phyloP scores from a whole-genome alignment of 352 stramenopile genomes.

The Globisporangium middletonii region DNA sequence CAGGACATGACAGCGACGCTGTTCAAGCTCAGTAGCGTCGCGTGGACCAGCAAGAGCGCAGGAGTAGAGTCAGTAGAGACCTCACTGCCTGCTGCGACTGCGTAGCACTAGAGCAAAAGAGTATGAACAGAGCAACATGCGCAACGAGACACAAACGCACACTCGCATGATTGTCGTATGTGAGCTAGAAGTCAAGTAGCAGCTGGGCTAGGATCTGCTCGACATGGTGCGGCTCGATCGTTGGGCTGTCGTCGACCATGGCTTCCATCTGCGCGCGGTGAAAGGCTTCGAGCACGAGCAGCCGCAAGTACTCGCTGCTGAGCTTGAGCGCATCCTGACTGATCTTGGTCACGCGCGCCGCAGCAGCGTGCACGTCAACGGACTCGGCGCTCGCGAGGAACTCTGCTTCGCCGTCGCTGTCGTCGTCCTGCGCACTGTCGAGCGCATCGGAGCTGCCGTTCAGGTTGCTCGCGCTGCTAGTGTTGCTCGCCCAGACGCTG shows the following conservation, averaged over 20 bases:
- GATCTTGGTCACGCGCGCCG: constrained; percentile 61
- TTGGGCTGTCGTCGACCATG: constrained; percentile 77
- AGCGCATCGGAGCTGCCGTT: not conserved
- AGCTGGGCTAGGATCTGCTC: constrained; percentile 80
- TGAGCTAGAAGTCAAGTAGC: constrained; percentile 71
- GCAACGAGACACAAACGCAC: not conserved
- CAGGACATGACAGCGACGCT: constrained; percentile 19
- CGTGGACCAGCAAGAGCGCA: not conserved
- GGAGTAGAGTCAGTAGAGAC: constrained; percentile 1
- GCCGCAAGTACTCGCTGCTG: constrained; percentile 62
- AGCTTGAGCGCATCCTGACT: constrained; percentile 66
- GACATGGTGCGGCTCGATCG: constrained; percentile 67
- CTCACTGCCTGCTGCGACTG: not conserved
- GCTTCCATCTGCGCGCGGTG: constrained; percentile 81
- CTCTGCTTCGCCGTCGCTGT: constrained; percentile 35
- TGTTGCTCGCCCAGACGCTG: constrained; percentile 37
- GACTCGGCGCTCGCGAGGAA: constrained; percentile 26
- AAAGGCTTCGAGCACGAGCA: constrained; percentile 74
- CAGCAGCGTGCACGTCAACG: constrained; percentile 8
- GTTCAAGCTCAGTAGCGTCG: constrained; percentile 5
- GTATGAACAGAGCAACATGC: not conserved
- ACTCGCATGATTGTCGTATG: no score
- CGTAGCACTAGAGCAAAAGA: not conserved
- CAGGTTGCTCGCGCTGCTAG: not conserved
- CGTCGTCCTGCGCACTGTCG: constrained; percentile 25